Evolutionary conservation across 352 stramenopile species (phyloP), one percentile per base, ranked within the genome.

Genomic region (Phytopythium oedochilum): DNA sequence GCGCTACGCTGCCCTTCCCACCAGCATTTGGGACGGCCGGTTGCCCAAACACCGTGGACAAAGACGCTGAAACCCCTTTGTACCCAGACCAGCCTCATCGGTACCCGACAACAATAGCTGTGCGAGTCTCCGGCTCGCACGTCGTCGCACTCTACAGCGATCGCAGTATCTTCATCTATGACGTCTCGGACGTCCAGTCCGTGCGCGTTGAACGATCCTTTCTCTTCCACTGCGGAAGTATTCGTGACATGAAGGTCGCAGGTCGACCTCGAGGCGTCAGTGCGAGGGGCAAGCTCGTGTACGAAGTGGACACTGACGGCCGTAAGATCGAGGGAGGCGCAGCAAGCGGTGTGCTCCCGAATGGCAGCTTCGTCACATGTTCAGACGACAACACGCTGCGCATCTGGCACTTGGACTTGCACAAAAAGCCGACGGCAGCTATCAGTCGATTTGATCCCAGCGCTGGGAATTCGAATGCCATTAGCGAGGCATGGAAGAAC

Each of bases 381-480:
- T 74, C 75, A 6, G 84, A 92, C 25, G 89, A 97, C 59, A 92
- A 94, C 53, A 96, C 88, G 0, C 54, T 96, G 20, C 73, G 87
- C 1, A 65, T 96, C 8, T 97, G 89, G 89, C 77, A 96, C 56
- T 57, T 96, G 26, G 83, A 92, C 26, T 45, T 85, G 10, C 73
- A 89, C 60, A 83, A 84, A 58, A 56, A 69, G 52, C 54, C 61
- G 46, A 43, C 49, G 15, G 63, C 64, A 50, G 42, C 57, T 18
- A 66, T 32, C n/a, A 76, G 57, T 60, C 64, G 71, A 2, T 73
- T 77, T 32, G 59, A 68, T 10, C 28, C 38, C 0, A 54, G 49
- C 31, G 58, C 61, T 2, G 28, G 26, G 7, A 40, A 9, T 23
- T 53, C 66, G 0, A 53, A 39, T 17, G 48, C 57, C 9, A 56